Evolutionary conservation across 2,329 filamentous ascomycete species (phyloP).

Genomic region (Fusarium camptoceras): DNA sequence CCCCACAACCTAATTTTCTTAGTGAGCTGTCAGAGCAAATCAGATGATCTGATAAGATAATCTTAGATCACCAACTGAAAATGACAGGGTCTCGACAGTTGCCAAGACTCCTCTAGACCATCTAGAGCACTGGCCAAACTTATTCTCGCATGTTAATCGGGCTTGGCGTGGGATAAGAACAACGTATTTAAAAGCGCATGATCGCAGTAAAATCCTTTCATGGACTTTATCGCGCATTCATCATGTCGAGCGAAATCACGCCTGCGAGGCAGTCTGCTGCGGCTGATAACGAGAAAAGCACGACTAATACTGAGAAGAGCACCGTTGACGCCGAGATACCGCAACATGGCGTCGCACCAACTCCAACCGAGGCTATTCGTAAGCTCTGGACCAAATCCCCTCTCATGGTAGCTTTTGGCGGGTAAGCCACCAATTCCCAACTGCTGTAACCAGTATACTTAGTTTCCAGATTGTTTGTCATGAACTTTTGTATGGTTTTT

Average conservation of each 20-base stretch:
- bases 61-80: not conserved
- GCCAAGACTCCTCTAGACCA: not conserved
- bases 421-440: rapidly evolving
- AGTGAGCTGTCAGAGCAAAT: not conserved
- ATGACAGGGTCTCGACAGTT: not conserved
- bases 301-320: not conserved
- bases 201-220: rapidly evolving
- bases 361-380: not conserved
- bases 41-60: not conserved
- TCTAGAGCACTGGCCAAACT: not conserved
- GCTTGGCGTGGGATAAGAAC: not conserved
- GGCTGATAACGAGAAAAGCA: not conserved
- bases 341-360: not conserved
- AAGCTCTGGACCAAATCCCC: not conserved
- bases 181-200: not conserved
- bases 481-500: constrained; percentile 39
- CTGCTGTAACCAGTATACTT: rapidly evolving
- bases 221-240: not conserved
- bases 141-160: not conserved
- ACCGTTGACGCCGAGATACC: not conserved
- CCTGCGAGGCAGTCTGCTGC: not conserved
- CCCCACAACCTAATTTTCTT: too few species aligned
- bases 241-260: not conserved
- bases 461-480: not conserved
- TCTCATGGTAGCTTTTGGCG: not conserved